Evolutionary conservation across 2,329 filamentous ascomycete species (phyloP).

Genomic region (Alternaria tenuissima): DNA sequence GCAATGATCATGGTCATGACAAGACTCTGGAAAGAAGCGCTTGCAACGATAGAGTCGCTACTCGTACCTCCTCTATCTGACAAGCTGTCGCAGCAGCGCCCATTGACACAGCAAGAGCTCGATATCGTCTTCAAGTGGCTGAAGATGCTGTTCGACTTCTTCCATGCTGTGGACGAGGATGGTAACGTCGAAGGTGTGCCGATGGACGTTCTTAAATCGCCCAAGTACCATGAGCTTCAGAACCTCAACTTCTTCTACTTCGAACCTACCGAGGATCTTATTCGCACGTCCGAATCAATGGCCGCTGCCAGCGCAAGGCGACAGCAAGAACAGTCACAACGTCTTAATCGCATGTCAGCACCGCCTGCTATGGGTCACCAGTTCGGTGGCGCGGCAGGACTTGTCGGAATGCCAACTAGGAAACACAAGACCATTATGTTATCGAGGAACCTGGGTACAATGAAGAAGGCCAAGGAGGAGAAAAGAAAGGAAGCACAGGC

Average conservation of each 20-base stretch:
- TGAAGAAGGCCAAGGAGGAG: slow-evolving; percentile 94
- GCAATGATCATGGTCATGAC: slow-evolving; percentile 99
- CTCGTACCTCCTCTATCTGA: slow-evolving; percentile 94
- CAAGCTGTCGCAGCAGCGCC: slow-evolving; percentile 86
- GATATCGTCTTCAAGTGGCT: slow-evolving; percentile 97
- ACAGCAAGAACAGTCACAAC: slow-evolving; percentile 68
- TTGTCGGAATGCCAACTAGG: slow-evolving; percentile 68
- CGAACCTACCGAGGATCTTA: slow-evolving; percentile 86
- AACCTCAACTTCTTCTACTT: slow-evolving; percentile 99
- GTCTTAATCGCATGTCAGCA: slow-evolving; percentile 73
- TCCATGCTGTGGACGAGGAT: slow-evolving; percentile 89
- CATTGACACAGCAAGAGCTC: slow-evolving; percentile 84
- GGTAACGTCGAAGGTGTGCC: slow-evolving; percentile 88
- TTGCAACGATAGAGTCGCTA: slow-evolving; percentile 87
- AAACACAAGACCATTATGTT: slow-evolving; percentile 78
- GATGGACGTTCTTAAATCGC: slow-evolving; percentile 89
- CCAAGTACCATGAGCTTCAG: slow-evolving; percentile 97
- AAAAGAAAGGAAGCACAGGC: slow-evolving; percentile 95
- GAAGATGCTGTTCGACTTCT: slow-evolving; percentile 88
- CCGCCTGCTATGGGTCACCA: slow-evolving; percentile 66
- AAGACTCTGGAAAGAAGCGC: slow-evolving; percentile 94
- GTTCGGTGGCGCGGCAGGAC: slow-evolving; percentile 58
- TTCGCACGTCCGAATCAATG: slow-evolving; percentile 96
- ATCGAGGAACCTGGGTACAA: slow-evolving; percentile 91
- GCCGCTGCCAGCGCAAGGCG: slow-evolving; percentile 83